phyloP scores from a whole-genome alignment of 345 rosid species.

The Citrus unshiu region DNA sequence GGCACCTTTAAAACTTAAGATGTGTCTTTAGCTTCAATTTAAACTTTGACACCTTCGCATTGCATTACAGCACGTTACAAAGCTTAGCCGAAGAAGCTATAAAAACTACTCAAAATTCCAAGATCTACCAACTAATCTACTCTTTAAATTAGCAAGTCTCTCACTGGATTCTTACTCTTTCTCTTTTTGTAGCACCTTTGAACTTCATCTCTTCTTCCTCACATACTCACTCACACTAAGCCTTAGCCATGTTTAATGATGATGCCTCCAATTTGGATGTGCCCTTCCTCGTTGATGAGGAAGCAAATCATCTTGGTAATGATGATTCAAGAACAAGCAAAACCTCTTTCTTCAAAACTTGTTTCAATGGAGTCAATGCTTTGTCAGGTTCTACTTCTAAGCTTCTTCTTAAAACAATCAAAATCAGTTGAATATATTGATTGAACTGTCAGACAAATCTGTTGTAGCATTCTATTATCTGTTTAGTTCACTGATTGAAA shows the following conservation, averaged over 20 bases:
- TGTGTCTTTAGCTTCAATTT: too few relatives aligned
- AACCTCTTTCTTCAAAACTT: slow-evolving; percentile 30
- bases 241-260: background rate
- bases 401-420: background rate
- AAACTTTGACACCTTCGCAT: too few relatives aligned
- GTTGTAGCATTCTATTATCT: background rate
- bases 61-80: too few relatives aligned
- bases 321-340: background rate
- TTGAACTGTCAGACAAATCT: background rate
- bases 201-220: background rate
- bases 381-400: slow-evolving; percentile 29
- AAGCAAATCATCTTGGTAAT: background rate
- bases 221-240: background rate
- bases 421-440: background rate
- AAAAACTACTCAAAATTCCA: background rate
- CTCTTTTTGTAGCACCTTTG: background rate
- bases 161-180: background rate
- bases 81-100: background rate
- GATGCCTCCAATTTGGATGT: background rate
- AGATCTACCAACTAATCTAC: background rate
- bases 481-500: background rate
- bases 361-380: slow-evolving; percentile 41
- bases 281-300: slow-evolving; percentile 22
- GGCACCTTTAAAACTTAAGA: too few relatives aligned
- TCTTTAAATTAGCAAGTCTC: background rate